These are phyloP conservation scores for Rubia occidens DNA, from an alignment of 305 asterid genomes.

Conservation along the genomic window DNA sequence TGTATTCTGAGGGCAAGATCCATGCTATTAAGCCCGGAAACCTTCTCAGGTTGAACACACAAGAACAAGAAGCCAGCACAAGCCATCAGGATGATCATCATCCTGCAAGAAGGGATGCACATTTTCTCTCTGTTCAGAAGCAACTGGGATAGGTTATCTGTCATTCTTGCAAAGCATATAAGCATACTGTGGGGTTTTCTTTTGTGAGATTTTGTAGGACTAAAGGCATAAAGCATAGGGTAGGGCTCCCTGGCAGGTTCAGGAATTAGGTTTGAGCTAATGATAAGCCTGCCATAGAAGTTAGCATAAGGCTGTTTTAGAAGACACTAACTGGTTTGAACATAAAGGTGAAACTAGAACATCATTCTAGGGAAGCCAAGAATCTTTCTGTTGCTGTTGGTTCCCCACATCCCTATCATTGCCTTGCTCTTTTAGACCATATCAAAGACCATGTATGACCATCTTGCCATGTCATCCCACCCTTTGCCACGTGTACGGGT, in stretches of 20 bases:
- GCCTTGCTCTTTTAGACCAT: constrained; percentile 58
- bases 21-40: constrained; percentile 26
- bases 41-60: constrained; percentile 34
- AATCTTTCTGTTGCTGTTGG: constrained; percentile 40
- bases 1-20: constrained; percentile 41
- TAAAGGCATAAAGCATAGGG: constrained; percentile 47
- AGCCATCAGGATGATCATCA: constrained; percentile 34
- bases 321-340: constrained; percentile 75
- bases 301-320: constrained; percentile 64
- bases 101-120: constrained; percentile 33
- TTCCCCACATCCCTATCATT: constrained; percentile 39
- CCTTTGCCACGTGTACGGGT: constrained; percentile 10
- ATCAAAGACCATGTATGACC: constrained; percentile 26
- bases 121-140: constrained; percentile 24
- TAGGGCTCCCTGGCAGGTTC: constrained; percentile 32
- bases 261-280: constrained; percentile 58
- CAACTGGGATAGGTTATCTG: constrained; percentile 25
- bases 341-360: constrained; percentile 35
- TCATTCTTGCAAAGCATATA: constrained; percentile 28
- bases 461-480: constrained; percentile 29
- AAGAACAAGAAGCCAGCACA: constrained; percentile 33
- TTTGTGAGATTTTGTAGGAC: constrained; percentile 34
- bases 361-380: constrained; percentile 64
- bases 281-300: constrained; percentile 60
- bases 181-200: constrained; percentile 17